These are phyloP conservation scores for Fusarium setosum DNA, from an alignment of 2,329 filamentous ascomycete genomes.

Conservation along the genomic window DNA sequence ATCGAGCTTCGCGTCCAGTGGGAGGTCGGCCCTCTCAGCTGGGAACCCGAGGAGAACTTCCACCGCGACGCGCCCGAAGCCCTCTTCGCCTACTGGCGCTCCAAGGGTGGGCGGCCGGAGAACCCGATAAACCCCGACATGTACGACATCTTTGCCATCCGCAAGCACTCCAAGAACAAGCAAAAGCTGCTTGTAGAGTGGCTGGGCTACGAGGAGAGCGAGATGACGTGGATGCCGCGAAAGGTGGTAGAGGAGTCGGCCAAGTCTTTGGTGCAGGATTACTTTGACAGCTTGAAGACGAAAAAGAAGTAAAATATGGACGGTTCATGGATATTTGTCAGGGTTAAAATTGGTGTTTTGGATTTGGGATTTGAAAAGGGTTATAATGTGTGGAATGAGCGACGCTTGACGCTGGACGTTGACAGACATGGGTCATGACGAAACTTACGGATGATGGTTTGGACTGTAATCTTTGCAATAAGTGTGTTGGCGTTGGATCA, in stretches of 20 bases:
- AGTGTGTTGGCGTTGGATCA: neutral
- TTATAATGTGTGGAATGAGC: neutral
- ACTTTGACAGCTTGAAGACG: constrained; percentile 33
- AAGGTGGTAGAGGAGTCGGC: constrained; percentile 42
- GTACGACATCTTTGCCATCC: constrained; percentile 49
- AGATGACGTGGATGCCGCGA: constrained; percentile 47
- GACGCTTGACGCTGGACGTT: constrained; percentile 10
- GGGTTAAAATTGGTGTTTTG: neutral
- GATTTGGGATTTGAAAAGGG: neutral
- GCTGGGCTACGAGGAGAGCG: constrained; percentile 46
- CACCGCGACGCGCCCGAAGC: constrained; percentile 47
- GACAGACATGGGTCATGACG: neutral
- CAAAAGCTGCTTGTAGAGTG: constrained; percentile 49
- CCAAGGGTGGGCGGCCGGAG: constrained; percentile 44
- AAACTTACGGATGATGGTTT: constrained; percentile 8
- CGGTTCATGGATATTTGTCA: neutral
- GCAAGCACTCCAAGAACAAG: constrained; percentile 44
- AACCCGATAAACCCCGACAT: constrained; percentile 46
- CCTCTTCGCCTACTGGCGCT: constrained; percentile 49
- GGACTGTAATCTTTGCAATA: constrained; percentile 6
- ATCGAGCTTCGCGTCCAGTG: constrained; percentile 49
- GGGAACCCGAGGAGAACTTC: constrained; percentile 49
- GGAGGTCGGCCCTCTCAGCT: constrained; percentile 45
- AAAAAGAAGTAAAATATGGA: constrained; percentile 8
- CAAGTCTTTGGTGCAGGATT: constrained; percentile 41